Evolutionary conservation across 2,329 filamentous ascomycete genomes (phyloP).

Genomic region (Catunica adiposa): DNA sequence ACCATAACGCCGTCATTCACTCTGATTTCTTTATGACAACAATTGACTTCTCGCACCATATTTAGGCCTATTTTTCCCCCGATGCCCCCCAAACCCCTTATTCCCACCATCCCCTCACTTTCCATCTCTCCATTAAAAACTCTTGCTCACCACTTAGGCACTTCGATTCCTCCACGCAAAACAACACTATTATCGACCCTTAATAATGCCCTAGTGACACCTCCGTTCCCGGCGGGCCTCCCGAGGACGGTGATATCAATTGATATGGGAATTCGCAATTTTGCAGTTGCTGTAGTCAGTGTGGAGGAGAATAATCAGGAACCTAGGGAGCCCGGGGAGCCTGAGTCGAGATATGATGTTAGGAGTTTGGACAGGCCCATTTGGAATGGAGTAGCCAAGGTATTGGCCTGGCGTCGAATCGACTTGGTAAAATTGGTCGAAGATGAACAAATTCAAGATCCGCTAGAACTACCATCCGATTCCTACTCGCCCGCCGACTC

Average conservation of each 20-base stretch:
- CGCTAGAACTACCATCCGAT: background rate
- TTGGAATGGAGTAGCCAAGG: slow-evolving; percentile 1
- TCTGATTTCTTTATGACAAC: background rate
- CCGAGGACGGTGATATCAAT: slow-evolving; percentile 7
- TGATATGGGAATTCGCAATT: slow-evolving; percentile 12
- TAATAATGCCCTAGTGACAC: background rate
- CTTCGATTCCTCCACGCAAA: slow-evolving; percentile 4
- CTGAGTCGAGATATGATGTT: background rate
- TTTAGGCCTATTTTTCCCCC: background rate
- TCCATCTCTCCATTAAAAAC: background rate
- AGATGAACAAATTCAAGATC: background rate
- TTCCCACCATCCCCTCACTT: background rate
- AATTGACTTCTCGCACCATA: background rate
- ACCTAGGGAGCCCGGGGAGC: background rate
- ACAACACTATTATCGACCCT: background rate
- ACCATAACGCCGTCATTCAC: background rate
- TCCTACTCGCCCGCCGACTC: background rate
- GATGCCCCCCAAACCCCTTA: background rate
- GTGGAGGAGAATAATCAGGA: background rate
- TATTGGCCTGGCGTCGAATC: slow-evolving; percentile 7
- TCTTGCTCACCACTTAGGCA: slow-evolving; percentile 8
- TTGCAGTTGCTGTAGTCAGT: slow-evolving; percentile 8
- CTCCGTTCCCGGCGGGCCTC: background rate
- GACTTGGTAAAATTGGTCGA: slow-evolving; percentile 4
- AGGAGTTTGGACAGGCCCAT: slow-evolving; percentile 1